Conservation (phyloP, 495 filamentous ascomycete species). For the Hypoxylon lienhwacheense region DNA sequence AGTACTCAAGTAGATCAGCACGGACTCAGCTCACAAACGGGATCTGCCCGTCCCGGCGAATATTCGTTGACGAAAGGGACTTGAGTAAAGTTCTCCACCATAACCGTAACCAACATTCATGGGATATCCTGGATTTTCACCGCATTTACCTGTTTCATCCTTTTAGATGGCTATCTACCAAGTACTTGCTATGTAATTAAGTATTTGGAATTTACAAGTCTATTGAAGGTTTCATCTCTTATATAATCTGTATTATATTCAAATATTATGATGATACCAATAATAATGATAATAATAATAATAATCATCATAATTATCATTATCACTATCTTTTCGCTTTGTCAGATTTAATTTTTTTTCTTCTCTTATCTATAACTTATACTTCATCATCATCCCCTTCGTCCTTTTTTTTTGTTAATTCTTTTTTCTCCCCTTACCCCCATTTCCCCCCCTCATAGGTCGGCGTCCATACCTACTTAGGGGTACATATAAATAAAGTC, state of each 20-base stretch:
- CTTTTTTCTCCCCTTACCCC: not conserved
- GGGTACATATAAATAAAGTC: too few relatives aligned
- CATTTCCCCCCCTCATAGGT: conserved; percentile 1
- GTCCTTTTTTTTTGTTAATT: too few relatives aligned
- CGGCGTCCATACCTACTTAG: too few relatives aligned
- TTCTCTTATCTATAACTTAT: too few relatives aligned
- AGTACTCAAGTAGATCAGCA: conserved; percentile 26
- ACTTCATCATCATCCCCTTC: too few relatives aligned
- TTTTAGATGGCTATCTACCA: too few relatives aligned
- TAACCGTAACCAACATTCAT: conserved; percentile 7
- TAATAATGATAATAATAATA: too few relatives aligned
- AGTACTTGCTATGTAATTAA: too few relatives aligned
- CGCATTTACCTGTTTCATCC: not conserved
- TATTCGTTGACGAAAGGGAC: conserved; percentile 29
- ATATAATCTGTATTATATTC: conserved; percentile 3
- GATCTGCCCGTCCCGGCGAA: conserved; percentile 29
- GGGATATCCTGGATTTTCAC: not conserved
- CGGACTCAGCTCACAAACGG: conserved; percentile 26
- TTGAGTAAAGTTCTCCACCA: conserved; percentile 19
- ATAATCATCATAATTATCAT: too few relatives aligned
- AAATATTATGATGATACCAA: too few relatives aligned
- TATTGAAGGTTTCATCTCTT: not conserved
- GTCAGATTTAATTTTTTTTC: too few relatives aligned
- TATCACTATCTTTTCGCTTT: too few relatives aligned
- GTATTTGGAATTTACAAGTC: conserved; percentile 24